Percentiles rank a stretch among this genome's conserved stretches.
These are phyloP conservation scores for Candida ascalaphidarum DNA, from an alignment of 805 yeast species.

Conservation along the genomic window DNA sequence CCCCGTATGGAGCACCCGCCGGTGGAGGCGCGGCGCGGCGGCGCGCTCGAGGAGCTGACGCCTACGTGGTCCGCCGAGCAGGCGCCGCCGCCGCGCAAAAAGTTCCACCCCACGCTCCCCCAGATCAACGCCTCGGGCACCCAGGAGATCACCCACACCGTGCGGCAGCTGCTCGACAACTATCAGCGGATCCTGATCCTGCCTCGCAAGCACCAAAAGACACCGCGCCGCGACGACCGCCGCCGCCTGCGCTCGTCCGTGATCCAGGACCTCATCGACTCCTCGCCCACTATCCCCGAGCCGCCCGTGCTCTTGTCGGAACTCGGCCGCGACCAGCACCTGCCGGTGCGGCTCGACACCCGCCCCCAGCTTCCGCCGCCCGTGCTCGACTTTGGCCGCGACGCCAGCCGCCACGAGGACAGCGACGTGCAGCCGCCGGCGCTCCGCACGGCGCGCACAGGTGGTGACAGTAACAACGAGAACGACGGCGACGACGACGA, in stretches of 20 bases:
- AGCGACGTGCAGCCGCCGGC: conserved; percentile 17
- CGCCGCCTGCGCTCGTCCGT: conserved; percentile 20
- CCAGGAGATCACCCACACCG: conserved; percentile 8
- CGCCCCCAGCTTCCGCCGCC: conserved; percentile 8
- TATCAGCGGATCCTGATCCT: conserved; percentile 23
- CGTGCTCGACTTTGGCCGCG: conserved; percentile 7
- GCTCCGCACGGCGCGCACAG: conserved; percentile 10
- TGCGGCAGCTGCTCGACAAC: conserved; percentile 21
- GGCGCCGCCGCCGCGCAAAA: conserved; percentile 2
- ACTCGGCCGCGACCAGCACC: conserved; percentile 12
- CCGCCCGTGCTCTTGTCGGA: conserved; percentile 34
- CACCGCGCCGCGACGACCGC: conserved; percentile 4
- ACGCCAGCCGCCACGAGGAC: conserved; percentile 8
- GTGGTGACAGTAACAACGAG: conserved; percentile 21
- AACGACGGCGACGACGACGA: conserved; percentile 11
- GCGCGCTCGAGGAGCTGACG: too few species aligned
- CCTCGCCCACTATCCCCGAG: conserved; percentile 37
- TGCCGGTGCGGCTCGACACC: too few species aligned
- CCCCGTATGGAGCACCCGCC: too few species aligned
- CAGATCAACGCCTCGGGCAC: conserved; percentile 13
- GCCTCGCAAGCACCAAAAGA: conserved; percentile 15
- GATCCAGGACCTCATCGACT: conserved; percentile 25
- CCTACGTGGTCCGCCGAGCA: conserved; percentile 28
- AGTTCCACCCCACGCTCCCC: conserved; percentile 1
- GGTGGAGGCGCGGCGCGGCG: too few species aligned